These are phyloP conservation scores for Cercospora beticola DNA, from an alignment of 2,329 filamentous ascomycete genomes.

Conservation along the genomic window DNA sequence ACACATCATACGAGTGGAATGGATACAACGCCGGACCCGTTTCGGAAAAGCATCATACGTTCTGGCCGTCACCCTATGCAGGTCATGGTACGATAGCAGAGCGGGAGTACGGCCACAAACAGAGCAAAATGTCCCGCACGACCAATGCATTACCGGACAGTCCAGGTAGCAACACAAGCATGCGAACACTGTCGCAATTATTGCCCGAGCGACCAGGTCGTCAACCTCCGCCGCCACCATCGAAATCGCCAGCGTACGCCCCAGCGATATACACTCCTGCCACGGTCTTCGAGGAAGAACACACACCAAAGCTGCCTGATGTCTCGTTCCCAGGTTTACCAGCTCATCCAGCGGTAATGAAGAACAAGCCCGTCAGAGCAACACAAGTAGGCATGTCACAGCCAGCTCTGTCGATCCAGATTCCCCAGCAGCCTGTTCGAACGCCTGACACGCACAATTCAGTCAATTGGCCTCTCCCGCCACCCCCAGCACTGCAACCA, in stretches of 20 bases:
- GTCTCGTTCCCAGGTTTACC: constrained; percentile 19
- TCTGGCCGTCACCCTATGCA: constrained; percentile 20
- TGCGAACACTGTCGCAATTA: constrained; percentile 33
- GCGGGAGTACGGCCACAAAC: constrained; percentile 5
- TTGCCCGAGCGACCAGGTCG: constrained; percentile 36
- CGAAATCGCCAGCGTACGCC: constrained; percentile 21
- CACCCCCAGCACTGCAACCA: constrained; percentile 9
- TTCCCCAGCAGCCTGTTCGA: constrained; percentile 3
- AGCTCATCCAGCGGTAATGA: constrained; percentile 19
- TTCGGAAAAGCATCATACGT: constrained; percentile 23
- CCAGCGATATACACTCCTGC: constrained; percentile 28
- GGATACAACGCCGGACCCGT: neutral
- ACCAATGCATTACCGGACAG: constrained; percentile 24
- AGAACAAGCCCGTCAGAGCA: neutral
- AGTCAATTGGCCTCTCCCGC: constrained; percentile 13
- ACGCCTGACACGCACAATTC: constrained; percentile 1
- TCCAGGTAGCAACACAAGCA: constrained; percentile 28
- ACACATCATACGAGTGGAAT: neutral
- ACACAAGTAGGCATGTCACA: neutral
- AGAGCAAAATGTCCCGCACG: neutral
- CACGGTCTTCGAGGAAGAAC: constrained; percentile 39
- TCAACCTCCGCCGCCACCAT: constrained; percentile 19
- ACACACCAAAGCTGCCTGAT: constrained; percentile 18
- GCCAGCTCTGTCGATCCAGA: constrained; percentile 19
- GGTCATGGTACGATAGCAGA: neutral